Evolutionary conservation across 495 filamentous ascomycete genomes (phyloP), one percentile per base, ranked within the genome.

Genomic region (Lichina pygmaea): DNA sequence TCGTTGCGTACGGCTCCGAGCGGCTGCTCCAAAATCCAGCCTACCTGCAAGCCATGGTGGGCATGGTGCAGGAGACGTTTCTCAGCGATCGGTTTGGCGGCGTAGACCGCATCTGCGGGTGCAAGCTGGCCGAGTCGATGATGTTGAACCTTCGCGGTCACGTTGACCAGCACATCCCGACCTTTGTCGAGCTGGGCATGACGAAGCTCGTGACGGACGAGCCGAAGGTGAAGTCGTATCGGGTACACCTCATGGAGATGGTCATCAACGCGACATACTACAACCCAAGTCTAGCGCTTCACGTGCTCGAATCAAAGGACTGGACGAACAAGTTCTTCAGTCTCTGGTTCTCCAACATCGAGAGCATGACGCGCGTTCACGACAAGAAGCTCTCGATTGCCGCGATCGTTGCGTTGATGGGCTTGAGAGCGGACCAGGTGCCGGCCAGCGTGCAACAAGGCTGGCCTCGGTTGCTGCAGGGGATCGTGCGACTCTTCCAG

Each of bases 281-380:
- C 63, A 93, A 93, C 62, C 83, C 89, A 3, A 57, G 68, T 34
- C 69, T 93, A 48, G 65, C 79, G 49, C 67, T 97, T 32, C 81
- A 83, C 44, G 70, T 91, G 15, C 66, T 97, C 37, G 89, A 97
- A 60, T 58, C 67, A n/a, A 83, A 86, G 46, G 76, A 72, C 46
- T 93, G 82, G 86, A 97, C 89, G n/a, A 95, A 95, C 61, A 93
- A 91, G 62, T 95, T 97, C 61, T 97, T 97, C 70, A 89, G 78
- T 59, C 65, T 84, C 33, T 97, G 89, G 89, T 97, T 97, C 60
- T 78, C 81, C 33, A 93, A 74, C 58, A 97, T 97, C 60, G 81
- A 93, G 49, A 77, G 73, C 58, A 93, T 97, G 63, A 76, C 74
- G 45, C 68, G 89, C 12, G 89, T 97, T 10, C 89, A 97, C 55